These are phyloP conservation scores for Gryganskiella cystojenkinii DNA, from an alignment of 192 early-diverging fungal genomes.

Conservation along the genomic window DNA sequence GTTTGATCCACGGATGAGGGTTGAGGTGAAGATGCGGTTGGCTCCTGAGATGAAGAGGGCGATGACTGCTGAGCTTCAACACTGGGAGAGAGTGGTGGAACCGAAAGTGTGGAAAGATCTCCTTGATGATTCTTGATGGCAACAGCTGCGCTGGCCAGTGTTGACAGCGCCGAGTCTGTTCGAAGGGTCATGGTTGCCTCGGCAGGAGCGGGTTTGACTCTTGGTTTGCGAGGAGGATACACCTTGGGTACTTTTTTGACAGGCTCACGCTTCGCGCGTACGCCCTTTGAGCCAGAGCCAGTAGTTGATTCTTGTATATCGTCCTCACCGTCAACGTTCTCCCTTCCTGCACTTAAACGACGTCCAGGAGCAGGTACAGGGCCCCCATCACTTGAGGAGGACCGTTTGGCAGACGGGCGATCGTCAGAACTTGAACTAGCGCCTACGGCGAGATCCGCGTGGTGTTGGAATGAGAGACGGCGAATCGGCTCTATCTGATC, in stretches of 20 bases:
- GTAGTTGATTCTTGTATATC: neutral
- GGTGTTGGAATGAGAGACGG: too few relatives aligned
- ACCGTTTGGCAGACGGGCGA: too few relatives aligned
- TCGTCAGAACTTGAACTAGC: too few relatives aligned
- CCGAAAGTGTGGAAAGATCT: slow-evolving; percentile 9
- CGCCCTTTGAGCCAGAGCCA: neutral
- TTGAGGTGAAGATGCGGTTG: neutral
- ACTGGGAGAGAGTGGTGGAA: slow-evolving; percentile 21
- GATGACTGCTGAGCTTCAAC: neutral
- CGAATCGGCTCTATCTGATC: too few relatives aligned
- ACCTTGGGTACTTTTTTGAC: slow-evolving; percentile 33
- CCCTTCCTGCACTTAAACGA: neutral
- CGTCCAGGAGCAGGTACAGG: neutral
- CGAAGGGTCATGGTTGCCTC: slow-evolving; percentile 27
- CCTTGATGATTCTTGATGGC: slow-evolving; percentile 41
- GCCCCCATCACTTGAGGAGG: neutral
- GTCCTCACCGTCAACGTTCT: neutral
- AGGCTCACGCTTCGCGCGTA: neutral
- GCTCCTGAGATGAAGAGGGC: neutral
- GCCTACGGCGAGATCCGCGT: too few relatives aligned
- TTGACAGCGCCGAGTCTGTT: slow-evolving; percentile 41
- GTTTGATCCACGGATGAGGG: neutral
- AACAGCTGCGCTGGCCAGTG: slow-evolving; percentile 41
- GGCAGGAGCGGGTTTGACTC: slow-evolving; percentile 9
- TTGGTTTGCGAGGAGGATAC: slow-evolving; percentile 40